A percentile compares a stretch with the other conserved stretches of the same genome.
Evolutionary conservation across 2,329 filamentous ascomycete genomes (phyloP).

Genomic region (Cladosporium phlei): DNA sequence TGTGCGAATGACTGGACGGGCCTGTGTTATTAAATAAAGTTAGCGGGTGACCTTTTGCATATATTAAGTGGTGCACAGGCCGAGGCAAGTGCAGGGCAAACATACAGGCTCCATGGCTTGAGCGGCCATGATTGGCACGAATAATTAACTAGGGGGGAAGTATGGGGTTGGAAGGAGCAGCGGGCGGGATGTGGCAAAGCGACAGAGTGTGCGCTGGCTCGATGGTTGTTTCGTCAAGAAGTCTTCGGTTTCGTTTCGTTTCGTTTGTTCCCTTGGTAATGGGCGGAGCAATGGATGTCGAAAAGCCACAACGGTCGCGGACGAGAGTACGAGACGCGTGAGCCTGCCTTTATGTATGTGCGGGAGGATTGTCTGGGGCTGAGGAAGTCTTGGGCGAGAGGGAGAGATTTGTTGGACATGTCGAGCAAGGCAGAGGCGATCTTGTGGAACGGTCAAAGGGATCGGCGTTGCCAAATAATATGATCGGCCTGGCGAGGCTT

Average conservation of each 20-base stretch:
- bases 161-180: too few relatives aligned
- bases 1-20: slow-evolving; percentile 1
- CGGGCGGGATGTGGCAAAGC: too few relatives aligned
- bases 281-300: too few relatives aligned
- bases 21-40: too few relatives aligned
- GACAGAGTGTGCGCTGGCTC: too few relatives aligned
- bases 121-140: slow-evolving; percentile 1
- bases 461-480: neutral
- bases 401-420: too few relatives aligned
- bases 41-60: too few relatives aligned
- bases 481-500: slow-evolving; percentile 1
- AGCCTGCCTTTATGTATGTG: slow-evolving; percentile 3
- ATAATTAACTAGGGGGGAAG: too few relatives aligned
- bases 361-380: slow-evolving; percentile 8
- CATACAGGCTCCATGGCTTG: slow-evolving; percentile 4
- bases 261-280: too few relatives aligned
- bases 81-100: neutral
- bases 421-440: neutral
- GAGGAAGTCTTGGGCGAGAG: too few relatives aligned
- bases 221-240: too few relatives aligned
- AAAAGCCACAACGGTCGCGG: slow-evolving; percentile 2
- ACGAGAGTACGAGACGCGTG: neutral
- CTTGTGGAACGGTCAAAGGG: neutral
- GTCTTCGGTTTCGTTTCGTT: slow-evolving; percentile 4
- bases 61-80: neutral